Percentiles rank a stretch among this genome's conserved stretches.
These are phyloP conservation scores for Neonectria sp. DNA, from an alignment of 2,329 filamentous ascomycete species.

Conservation along the genomic window DNA sequence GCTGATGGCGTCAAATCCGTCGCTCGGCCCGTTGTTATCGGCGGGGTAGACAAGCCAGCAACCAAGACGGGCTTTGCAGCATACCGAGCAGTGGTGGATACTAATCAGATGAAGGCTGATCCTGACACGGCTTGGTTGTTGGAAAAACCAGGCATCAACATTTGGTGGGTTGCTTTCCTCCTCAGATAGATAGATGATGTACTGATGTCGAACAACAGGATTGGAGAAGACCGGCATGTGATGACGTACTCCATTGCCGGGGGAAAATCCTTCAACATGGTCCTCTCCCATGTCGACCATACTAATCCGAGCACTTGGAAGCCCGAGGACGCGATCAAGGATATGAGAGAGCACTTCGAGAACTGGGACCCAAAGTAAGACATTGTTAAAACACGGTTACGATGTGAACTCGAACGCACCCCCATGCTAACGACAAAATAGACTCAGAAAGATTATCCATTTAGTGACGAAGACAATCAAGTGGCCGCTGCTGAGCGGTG, in stretches of 20 bases:
- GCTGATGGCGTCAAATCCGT: constrained; percentile 51
- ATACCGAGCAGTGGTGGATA: constrained; percentile 58
- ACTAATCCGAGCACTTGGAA: constrained; percentile 52
- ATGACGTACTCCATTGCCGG: constrained; percentile 62
- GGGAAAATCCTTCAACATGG: constrained; percentile 62
- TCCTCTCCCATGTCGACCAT: constrained; percentile 59
- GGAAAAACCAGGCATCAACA: constrained; percentile 55
- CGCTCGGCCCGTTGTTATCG: constrained; percentile 17
- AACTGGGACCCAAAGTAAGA: constrained; percentile 53
- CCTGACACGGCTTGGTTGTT: constrained; percentile 57
- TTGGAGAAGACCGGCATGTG: constrained; percentile 59
- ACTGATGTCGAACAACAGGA: constrained; percentile 44
- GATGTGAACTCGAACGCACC: not conserved
- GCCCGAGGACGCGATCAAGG: constrained; percentile 43
- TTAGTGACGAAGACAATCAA: constrained; percentile 53
- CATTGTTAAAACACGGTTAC: not conserved
- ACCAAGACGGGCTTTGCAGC: constrained; percentile 56
- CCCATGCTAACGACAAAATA: constrained; percentile 19
- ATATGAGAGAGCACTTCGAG: constrained; percentile 53
- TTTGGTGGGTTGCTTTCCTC: constrained; percentile 51
- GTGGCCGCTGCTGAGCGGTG: constrained; percentile 51
- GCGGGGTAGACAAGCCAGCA: constrained; percentile 3
- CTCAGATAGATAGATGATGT: not conserved
- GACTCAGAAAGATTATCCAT: constrained; percentile 54
- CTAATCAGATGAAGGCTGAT: constrained; percentile 53